These are phyloP conservation scores for Seiridium cupressi DNA, from an alignment of 2,329 filamentous ascomycete genomes.

Conservation along the genomic window DNA sequence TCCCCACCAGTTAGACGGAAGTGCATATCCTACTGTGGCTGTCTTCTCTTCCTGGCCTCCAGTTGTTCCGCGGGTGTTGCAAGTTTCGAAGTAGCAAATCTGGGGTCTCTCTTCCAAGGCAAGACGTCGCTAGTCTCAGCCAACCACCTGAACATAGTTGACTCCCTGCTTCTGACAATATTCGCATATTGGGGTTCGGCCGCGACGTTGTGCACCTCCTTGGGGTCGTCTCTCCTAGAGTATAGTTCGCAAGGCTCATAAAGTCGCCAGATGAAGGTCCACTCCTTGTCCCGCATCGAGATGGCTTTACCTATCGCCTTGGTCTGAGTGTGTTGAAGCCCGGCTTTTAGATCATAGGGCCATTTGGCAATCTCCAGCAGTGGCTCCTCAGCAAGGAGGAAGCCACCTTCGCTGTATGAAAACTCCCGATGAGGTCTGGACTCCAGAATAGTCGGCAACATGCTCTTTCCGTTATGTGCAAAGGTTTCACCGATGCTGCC, in stretches of 20 bases:
- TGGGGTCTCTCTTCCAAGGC: slow-evolving; percentile 6
- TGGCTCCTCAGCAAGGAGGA: slow-evolving; percentile 41
- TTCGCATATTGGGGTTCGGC: slow-evolving; percentile 20
- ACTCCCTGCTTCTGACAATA: slow-evolving; percentile 22
- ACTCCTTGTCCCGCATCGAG: slow-evolving; percentile 31
- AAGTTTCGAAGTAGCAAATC: slow-evolving; percentile 20
- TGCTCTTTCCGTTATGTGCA: slow-evolving; percentile 36
- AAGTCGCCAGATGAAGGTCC: slow-evolving; percentile 42
- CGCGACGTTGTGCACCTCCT: slow-evolving; percentile 38
- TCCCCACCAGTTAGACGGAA: no score
- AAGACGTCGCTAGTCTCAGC: slow-evolving; percentile 2
- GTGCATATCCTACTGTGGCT: no score
- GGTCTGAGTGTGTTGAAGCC: slow-evolving; percentile 43
- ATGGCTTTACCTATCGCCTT: slow-evolving; percentile 36
- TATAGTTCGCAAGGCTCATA: slow-evolving; percentile 46
- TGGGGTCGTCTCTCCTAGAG: slow-evolving; percentile 34
- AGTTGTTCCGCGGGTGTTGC: slow-evolving; percentile 5
- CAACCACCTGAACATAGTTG: slow-evolving; percentile 33
- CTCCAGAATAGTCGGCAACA: background rate
- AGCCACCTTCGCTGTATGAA: slow-evolving; percentile 39
- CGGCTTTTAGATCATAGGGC: slow-evolving; percentile 44
- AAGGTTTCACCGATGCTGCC: slow-evolving; percentile 35
- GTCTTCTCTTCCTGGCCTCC: background rate
- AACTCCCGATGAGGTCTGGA: slow-evolving; percentile 1
- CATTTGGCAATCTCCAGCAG: slow-evolving; percentile 40